Conservation (phyloP, 139 green algal genomes). For the Closterium sp. region DNA sequence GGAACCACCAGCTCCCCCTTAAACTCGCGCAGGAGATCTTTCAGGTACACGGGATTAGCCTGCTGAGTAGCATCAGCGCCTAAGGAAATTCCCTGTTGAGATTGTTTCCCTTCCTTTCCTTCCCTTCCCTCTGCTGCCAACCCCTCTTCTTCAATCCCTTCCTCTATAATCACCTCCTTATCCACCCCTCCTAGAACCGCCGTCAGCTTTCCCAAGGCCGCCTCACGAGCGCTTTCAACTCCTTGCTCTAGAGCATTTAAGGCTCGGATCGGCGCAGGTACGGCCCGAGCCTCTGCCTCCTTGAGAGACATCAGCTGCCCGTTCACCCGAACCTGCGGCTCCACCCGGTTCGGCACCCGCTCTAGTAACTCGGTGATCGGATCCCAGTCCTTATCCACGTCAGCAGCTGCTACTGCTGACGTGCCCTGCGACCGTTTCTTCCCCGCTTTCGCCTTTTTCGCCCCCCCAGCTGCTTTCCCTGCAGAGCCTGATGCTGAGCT, state of each 20-base stretch:
- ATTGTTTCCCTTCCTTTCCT: background rate
- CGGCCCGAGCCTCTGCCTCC: background rate
- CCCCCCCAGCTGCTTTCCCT: background rate
- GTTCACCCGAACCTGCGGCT: constrained; percentile 4
- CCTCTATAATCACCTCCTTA: background rate
- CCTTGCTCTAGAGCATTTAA: background rate
- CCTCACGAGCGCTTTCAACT: background rate
- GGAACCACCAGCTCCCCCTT: constrained; percentile 23
- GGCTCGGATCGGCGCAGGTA: background rate
- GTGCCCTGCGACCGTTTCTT: background rate
- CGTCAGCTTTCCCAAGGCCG: background rate
- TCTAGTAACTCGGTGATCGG: background rate
- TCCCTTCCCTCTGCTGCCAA: constrained; percentile 12
- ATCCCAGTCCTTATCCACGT: constrained; percentile 6
- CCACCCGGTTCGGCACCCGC: background rate
- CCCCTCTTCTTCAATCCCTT: background rate
- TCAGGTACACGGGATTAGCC: constrained; percentile 15
- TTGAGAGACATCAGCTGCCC: constrained; percentile 6
- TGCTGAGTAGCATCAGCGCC: background rate
- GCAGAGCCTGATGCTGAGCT: background rate
- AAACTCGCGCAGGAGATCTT: constrained; percentile 29
- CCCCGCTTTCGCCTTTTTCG: background rate
- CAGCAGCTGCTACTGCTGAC: background rate
- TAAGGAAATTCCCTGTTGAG: too few species aligned
- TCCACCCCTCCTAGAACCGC: background rate